Conservation (phyloP, 2,329 filamentous ascomycete species). For the Paraconiothyrium brasiliense region DNA sequence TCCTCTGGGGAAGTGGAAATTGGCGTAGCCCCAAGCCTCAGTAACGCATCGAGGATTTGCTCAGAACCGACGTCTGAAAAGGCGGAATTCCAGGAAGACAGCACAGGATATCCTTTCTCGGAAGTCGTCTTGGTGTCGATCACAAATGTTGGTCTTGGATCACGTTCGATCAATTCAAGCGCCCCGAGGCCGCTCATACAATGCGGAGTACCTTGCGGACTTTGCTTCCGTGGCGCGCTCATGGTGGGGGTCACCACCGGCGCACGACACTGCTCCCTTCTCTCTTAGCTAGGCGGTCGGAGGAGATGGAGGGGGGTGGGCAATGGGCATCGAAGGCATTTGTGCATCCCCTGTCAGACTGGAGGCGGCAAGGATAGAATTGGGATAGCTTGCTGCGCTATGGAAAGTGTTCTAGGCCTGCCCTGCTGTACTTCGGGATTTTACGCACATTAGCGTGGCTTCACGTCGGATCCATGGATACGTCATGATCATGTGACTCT, state of each 20-base stretch:
- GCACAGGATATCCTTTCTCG: conserved; percentile 15
- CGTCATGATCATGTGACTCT: conserved; percentile 1
- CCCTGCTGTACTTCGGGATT: not conserved
- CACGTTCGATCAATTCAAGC: conserved; percentile 31
- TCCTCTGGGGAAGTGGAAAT: not conserved
- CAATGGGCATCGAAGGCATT: not conserved
- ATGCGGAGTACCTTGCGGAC: conserved; percentile 15
- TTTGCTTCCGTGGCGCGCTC: not conserved
- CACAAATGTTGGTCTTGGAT: conserved; percentile 33
- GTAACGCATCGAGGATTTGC: conserved; percentile 22
- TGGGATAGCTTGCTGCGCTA: not conserved
- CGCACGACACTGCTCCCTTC: not conserved
- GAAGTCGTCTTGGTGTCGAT: conserved; percentile 18
- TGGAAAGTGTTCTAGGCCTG: not conserved
- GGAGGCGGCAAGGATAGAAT: not conserved
- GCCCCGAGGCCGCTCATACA: conserved; percentile 27
- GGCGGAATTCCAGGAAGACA: conserved; percentile 33
- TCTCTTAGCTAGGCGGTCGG: not conserved
- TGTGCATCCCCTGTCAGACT: not conserved
- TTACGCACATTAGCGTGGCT: not conserved
- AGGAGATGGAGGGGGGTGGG: not conserved
- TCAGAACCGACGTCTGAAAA: conserved; percentile 23
- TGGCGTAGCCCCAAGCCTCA: not conserved
- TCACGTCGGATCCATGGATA: not conserved
- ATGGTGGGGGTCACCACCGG: not conserved